Percentiles rank a stretch among this genome's conserved stretches.
Conservation (phyloP, 768 basidiomycete species). For the Trametes coccinea region DNA sequence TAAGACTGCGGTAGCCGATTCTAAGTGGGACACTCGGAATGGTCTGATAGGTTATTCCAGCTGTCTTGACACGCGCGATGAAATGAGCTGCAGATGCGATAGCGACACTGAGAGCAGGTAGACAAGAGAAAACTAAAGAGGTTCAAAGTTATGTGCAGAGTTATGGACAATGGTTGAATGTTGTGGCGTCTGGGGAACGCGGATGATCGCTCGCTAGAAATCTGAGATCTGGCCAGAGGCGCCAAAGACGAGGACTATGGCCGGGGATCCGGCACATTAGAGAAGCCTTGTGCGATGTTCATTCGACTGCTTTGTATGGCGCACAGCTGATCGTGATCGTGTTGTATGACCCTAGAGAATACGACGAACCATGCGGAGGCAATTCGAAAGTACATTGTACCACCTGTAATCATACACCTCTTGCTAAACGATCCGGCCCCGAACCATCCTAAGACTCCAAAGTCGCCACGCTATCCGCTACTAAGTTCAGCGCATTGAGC, state of each 20-base stretch:
- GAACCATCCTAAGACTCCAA: background rate
- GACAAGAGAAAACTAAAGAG: background rate
- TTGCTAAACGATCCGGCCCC: too few relatives aligned
- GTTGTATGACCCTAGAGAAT: too few relatives aligned
- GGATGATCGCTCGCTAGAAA: background rate
- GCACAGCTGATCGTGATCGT: too few relatives aligned
- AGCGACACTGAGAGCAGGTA: too few relatives aligned
- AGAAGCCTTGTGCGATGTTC: too few relatives aligned
- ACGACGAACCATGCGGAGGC: too few relatives aligned
- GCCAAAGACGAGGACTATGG: background rate
- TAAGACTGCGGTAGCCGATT: background rate
- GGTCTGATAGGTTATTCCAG: too few relatives aligned
- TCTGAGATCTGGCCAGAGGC: slow-evolving; percentile 7
- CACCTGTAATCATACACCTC: background rate
- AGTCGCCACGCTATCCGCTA: slow-evolving; percentile 53
- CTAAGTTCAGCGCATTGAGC: slow-evolving; percentile 48
- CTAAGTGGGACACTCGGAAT: background rate
- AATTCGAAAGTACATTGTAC: too few relatives aligned
- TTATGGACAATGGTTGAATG: slow-evolving; percentile 1
- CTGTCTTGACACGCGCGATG: too few relatives aligned
- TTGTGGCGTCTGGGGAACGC: slow-evolving; percentile 5
- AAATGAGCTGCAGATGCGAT: too few relatives aligned
- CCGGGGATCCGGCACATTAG: too few relatives aligned
- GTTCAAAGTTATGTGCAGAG: background rate
- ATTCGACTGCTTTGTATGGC: too few relatives aligned